Base-by-base conservation (phyloP, 225 moss, liverwort and hornwort genomes). In the Sphagnum contortum region DNA sequence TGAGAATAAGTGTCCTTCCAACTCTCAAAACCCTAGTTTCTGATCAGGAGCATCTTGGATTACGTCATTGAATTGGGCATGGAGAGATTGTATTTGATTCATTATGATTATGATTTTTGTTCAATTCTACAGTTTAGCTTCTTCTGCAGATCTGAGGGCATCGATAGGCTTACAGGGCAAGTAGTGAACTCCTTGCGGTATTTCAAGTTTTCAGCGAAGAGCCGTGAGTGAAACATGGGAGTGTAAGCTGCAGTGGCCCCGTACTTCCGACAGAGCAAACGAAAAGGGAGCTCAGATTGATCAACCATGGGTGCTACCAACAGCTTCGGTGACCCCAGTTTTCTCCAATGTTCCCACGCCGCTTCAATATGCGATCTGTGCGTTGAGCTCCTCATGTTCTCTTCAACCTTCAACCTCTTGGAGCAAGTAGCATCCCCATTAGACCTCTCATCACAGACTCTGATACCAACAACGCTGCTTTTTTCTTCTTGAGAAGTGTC, bases 221-320 rank as follows among this genome's bases (percentile, higher is more conserved):
- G 82, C 13, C 93, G 80, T 58, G 98, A 87, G 72, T 98, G 98
- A 12, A 98, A 74, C 98, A 98, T 98, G 48, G 98, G 98, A 4
- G 98, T 91, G 63, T 98, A 98, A 2, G 98, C 98, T 6, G 91
- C 98, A 57, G 89, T 93, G 49, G 98, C 98, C 55, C 98, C 98
- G 49, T 98, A 98, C 67, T 91, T 98, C 74, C 98, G 77, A 68
- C 98, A 98, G 57, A 98, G 70, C 98, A 98, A 92, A 52, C 93
- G 84, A 70, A 98, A 98, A 47, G 98, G 98, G 47, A 98, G 84
- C 87, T 98, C 98, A 68, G 94, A 94, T 70, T 98, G 93, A 72
- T 98, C 98, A 48, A 98, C 98, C 98, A 98, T 98, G 8, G 98
- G 98, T 5, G 98, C 98, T 53, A 98, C 98, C 68, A 89, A 82